phyloP scores from a whole-genome alignment of 2,329 filamentous ascomycete genomes.

The Sporothrix globosa region DNA sequence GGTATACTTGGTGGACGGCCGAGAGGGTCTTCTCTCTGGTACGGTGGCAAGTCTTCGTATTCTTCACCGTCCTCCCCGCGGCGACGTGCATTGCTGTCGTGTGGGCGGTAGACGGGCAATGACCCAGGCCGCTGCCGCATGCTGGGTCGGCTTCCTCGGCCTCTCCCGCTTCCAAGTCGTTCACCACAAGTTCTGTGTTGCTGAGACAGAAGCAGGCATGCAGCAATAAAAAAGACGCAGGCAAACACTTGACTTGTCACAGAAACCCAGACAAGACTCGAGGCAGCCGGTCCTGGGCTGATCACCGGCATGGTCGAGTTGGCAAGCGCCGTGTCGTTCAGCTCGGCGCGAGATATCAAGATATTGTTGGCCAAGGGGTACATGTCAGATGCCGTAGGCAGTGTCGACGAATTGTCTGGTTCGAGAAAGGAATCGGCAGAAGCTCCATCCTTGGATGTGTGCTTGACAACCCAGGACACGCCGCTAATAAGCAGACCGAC shows the following conservation, averaged over 20 bases:
- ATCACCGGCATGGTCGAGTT: slow-evolving; percentile 18
- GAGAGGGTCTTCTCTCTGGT: slow-evolving; percentile 30
- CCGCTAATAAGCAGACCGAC: slow-evolving; percentile 21
- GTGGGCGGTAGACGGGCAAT: slow-evolving; percentile 21
- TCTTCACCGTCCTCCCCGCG: slow-evolving; percentile 8
- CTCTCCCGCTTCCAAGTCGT: not conserved
- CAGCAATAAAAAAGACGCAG: slow-evolving; percentile 11
- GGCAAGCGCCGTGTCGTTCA: not conserved
- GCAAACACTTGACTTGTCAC: slow-evolving; percentile 26
- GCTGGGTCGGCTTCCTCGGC: not conserved
- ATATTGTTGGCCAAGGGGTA: not conserved
- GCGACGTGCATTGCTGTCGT: not conserved
- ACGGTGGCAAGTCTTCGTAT: slow-evolving; percentile 28
- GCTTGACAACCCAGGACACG: slow-evolving; percentile 23
- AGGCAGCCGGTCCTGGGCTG: not conserved
- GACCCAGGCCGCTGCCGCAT: slow-evolving; percentile 20
- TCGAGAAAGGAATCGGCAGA: not conserved
- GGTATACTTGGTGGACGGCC: slow-evolving; percentile 28
- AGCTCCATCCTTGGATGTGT: not conserved
- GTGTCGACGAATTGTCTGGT: not conserved
- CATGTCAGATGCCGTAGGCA: not conserved
- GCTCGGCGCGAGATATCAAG: not conserved
- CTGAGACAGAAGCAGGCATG: not conserved
- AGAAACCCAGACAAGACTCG: slow-evolving; percentile 18
- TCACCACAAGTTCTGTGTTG: not conserved